phyloP scores from a whole-genome alignment of 208 protist genomes.

The Acanthamoeba royreba region DNA sequence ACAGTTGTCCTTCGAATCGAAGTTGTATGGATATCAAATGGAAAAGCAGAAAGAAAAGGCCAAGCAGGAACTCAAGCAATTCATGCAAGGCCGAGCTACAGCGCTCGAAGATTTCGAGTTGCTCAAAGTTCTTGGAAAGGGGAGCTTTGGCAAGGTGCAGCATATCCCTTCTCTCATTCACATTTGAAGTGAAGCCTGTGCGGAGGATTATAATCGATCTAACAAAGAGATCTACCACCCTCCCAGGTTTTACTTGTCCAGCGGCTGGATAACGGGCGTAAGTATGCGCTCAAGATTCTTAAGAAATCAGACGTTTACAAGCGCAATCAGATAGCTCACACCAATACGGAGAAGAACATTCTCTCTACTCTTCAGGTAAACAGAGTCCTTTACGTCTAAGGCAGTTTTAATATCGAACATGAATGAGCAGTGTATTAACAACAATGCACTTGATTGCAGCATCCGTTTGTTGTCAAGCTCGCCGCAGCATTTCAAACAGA shows the following conservation, averaged over 20 bases:
- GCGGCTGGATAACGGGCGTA: not conserved
- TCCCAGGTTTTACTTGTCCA: constrained; percentile 26
- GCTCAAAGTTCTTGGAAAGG: constrained; percentile 67
- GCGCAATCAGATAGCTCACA: constrained; percentile 54
- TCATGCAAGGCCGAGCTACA: not conserved
- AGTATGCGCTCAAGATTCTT: constrained; percentile 44
- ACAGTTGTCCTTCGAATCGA: not conserved
- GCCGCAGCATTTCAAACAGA: constrained; percentile 78
- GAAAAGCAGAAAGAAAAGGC: constrained; percentile 23
- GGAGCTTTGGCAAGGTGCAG: constrained; percentile 61
- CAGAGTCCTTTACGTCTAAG: no score
- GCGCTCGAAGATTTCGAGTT: constrained; percentile 68
- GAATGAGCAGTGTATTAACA: no score
- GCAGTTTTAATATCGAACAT: no score
- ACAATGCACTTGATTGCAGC: constrained; percentile 81
- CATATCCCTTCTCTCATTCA: not conserved
- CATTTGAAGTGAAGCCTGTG: no score
- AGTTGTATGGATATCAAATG: constrained; percentile 21
- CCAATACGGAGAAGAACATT: constrained; percentile 57
- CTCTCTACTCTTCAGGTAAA: not conserved
- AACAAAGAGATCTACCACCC: no score
- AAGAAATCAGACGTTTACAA: constrained; percentile 14
- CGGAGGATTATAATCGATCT: no score
- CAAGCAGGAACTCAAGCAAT: not conserved
- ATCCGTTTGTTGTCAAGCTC: constrained; percentile 82